Evolutionary conservation across 1,284 basidiomycete genomes (phyloP), one percentile per base, ranked within the genome.

Genomic region (Tetrapyrgos nigripes): DNA sequence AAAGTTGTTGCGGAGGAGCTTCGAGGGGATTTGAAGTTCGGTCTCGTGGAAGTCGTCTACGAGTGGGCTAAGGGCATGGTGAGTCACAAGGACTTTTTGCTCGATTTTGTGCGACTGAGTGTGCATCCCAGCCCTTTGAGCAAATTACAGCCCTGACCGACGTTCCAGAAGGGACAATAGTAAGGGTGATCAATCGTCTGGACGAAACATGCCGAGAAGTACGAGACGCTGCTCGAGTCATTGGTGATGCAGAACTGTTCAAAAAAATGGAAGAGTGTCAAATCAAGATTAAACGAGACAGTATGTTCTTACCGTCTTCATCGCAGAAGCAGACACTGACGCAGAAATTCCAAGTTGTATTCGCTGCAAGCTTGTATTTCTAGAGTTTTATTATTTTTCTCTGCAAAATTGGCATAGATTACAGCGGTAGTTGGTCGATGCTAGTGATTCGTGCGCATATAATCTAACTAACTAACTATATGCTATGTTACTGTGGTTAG

Each of bases 1-100:
- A 91, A 91, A 67, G 92, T 97, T 1, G 79, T 86, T 40, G 87
- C 85, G 28, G 92, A 92, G 66, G 93, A 91, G 61, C 92, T 91
- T 70, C 82, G 85, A 46, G 83, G 86, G 29, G 83, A 81, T 50
- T 85, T 95, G 64, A 97, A 96, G 74, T 92, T 93, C 63, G 97
- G 97, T 1, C 79, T 99, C 26, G 88, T 94, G 11, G 94, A 97
- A 69, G 96, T 98, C 1, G 97, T 98, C 8, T 98, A 98, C 72
- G 96, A 98, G 73, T 99, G 97, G 97, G 96, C 97, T 0, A 92
- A 92, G 70, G 97, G 97, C 55, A 97, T 96, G 91, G 96, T 96
- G 67, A 68, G 85, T 70, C 21, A 26, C 53, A 27, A 58, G 47
- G 21, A 5, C 4, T 27, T 21, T 35, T 43, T 26, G 31, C 50